Percentiles rank a stretch among this genome's conserved stretches.
These are phyloP conservation scores for Davidsoniella australis DNA, from an alignment of 2,329 filamentous ascomycete genomes.

Conservation along the genomic window DNA sequence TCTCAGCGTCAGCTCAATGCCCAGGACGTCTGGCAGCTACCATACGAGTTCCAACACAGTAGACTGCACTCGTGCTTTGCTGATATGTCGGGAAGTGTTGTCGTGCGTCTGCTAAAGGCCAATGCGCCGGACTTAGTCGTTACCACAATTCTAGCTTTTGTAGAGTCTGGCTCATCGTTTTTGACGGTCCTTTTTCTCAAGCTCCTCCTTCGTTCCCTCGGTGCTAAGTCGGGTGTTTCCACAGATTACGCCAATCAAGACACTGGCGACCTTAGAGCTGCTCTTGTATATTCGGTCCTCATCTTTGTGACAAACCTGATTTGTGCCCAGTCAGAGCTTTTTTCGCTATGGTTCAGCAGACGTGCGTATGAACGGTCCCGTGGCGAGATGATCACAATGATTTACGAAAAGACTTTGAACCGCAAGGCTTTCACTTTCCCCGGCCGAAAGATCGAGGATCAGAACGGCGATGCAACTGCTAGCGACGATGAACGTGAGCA, in stretches of 20 bases:
- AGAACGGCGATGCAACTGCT: slow-evolving; percentile 12
- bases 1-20: slow-evolving; percentile 50
- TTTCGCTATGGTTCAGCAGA: slow-evolving; percentile 67
- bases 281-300: slow-evolving; percentile 39
- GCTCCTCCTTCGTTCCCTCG: slow-evolving; percentile 33
- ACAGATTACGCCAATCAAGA: not conserved
- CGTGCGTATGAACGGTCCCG: slow-evolving; percentile 69
- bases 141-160: slow-evolving; percentile 43
- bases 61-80: slow-evolving; percentile 60
- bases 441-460: slow-evolving; percentile 16
- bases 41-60: slow-evolving; percentile 66
- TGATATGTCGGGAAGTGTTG: slow-evolving; percentile 53
- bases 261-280: slow-evolving; percentile 1
- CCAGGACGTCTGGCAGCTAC: slow-evolving; percentile 66
- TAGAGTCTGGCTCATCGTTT: slow-evolving; percentile 40
- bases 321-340: slow-evolving; percentile 46
- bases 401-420: slow-evolving; percentile 61
- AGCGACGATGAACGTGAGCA: slow-evolving; percentile 8
- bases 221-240: not conserved
- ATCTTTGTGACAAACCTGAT: slow-evolving; percentile 43
- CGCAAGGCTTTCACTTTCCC: slow-evolving; percentile 38
- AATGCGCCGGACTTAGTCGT: slow-evolving; percentile 67
- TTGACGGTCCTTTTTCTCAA: slow-evolving; percentile 54
- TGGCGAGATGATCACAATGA: slow-evolving; percentile 70
- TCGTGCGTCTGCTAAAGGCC: slow-evolving; percentile 50